These are phyloP conservation scores for Saksenaea oblongispora DNA, from an alignment of 371 early-diverging fungal species.

Conservation along the genomic window DNA sequence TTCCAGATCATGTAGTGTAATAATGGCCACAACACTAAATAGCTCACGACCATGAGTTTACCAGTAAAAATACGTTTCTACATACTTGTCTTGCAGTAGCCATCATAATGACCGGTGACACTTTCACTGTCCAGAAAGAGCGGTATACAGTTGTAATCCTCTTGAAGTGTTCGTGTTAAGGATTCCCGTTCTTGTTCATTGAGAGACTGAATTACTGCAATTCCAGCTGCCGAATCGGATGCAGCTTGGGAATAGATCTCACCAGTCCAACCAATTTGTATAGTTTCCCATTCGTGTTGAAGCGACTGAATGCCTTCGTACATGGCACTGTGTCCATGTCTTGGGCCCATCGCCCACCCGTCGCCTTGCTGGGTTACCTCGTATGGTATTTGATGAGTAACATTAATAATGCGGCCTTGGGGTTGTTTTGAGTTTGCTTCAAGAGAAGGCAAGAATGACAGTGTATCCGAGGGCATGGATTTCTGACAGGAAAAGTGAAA, in stretches of 20 bases:
- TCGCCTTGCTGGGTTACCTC: conserved; percentile 8
- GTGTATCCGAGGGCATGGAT: background rate
- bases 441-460: background rate
- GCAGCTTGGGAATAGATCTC: conserved; percentile 32
- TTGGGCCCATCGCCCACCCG: conserved; percentile 30
- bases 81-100: conserved; percentile 87
- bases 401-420: conserved; percentile 49
- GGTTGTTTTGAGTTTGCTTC: background rate
- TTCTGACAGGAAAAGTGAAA: background rate
- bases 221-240: conserved; percentile 4
- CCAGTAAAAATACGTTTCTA: background rate
- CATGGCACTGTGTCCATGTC: conserved; percentile 78
- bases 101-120: conserved; percentile 83
- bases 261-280: conserved; percentile 75
- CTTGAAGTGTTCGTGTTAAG: conserved; percentile 41
- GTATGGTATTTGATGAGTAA: conserved; percentile 50
- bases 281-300: conserved; percentile 41
- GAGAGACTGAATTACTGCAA: conserved; percentile 9
- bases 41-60: background rate
- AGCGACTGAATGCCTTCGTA: conserved; percentile 71
- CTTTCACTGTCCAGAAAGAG: conserved; percentile 75
- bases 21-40: conserved; percentile 92
- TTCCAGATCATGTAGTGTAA: conserved; percentile 97
- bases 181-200: conserved; percentile 36
- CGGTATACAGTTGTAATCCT: conserved; percentile 67